phyloP scores from a whole-genome alignment of 345 rosid genomes.

The Kandelia obovata region DNA sequence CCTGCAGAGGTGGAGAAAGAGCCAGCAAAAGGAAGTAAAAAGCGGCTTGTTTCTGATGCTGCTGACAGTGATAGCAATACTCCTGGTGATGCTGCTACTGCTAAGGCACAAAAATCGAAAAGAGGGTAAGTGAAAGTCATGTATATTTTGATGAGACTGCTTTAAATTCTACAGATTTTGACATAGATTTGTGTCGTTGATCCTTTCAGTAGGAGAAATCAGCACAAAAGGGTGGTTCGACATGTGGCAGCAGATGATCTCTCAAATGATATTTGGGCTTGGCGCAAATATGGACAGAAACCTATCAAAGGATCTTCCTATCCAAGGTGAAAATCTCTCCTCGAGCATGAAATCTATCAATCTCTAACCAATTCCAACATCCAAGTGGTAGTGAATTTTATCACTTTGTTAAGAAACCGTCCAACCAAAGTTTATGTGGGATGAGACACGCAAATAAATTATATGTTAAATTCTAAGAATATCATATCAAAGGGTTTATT shows the following conservation, averaged over 20 bases:
- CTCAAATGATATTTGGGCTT: slow-evolving; percentile 66
- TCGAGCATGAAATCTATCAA: not conserved
- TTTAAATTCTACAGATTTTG: not conserved
- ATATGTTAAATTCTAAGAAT: no score
- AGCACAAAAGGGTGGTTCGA: slow-evolving; percentile 49
- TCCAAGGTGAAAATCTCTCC: slow-evolving; percentile 48
- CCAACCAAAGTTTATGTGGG: no score
- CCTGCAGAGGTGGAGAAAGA: slow-evolving; percentile 26
- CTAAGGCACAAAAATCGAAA: slow-evolving; percentile 30
- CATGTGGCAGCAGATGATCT: slow-evolving; percentile 48
- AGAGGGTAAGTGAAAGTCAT: slow-evolving; percentile 37
- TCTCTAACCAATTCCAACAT: not conserved
- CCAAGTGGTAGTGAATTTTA: no score
- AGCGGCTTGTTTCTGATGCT: slow-evolving; percentile 21
- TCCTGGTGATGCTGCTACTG: slow-evolving; percentile 10
- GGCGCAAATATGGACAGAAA: slow-evolving; percentile 86
- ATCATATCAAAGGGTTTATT: no score
- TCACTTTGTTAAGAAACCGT: no score
- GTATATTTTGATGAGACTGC: not conserved
- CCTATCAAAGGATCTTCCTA: slow-evolving; percentile 79
- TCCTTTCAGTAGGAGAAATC: slow-evolving; percentile 45
- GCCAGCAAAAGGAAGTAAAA: slow-evolving; percentile 23
- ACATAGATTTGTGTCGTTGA: not conserved
- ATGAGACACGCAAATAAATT: no score
- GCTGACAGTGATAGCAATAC: not conserved